phyloP scores from a whole-genome alignment of 495 filamentous ascomycete genomes.

The Hypoxylon perforatum region DNA sequence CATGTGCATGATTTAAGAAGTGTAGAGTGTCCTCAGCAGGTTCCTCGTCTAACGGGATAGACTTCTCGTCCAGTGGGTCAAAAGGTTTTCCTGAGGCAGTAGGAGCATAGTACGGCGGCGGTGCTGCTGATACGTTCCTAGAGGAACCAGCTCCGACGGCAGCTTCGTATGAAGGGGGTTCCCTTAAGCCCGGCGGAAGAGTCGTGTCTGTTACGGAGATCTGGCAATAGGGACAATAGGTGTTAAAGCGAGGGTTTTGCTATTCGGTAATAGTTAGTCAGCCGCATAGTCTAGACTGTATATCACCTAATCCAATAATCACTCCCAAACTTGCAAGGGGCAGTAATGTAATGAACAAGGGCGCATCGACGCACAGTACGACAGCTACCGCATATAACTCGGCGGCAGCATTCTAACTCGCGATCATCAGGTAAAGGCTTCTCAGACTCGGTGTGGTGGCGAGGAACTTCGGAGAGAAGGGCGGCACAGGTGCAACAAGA shows the following conservation, averaged over 20 bases:
- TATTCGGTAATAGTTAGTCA: conserved; percentile 44
- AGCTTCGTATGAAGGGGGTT: conserved; percentile 69
- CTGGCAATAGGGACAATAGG: conserved; percentile 72
- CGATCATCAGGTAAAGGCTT: conserved; percentile 65
- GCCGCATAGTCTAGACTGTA: neutral
- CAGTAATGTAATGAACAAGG: neutral
- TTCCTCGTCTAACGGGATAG: conserved; percentile 33
- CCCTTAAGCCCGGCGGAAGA: conserved; percentile 64
- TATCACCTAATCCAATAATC: neutral
- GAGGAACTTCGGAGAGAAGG: conserved; percentile 60
- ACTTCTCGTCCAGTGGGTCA: conserved; percentile 40
- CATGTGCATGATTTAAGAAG: conserved; percentile 70
- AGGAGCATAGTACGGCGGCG: conserved; percentile 53
- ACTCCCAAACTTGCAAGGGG: too few relatives aligned
- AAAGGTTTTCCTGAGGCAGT: conserved; percentile 13
- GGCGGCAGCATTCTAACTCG: conserved; percentile 70
- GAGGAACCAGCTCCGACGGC: conserved; percentile 40
- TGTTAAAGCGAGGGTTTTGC: conserved; percentile 74
- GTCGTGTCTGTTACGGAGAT: conserved; percentile 58
- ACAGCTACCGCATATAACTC: conserved; percentile 75
- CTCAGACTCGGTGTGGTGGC: conserved; percentile 59
- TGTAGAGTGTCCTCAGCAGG: conserved; percentile 70
- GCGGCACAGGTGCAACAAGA: conserved; percentile 75
- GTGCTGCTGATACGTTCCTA: conserved; percentile 43
- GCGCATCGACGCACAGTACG: conserved; percentile 59